Evolutionary conservation across 768 basidiomycete species (phyloP).

Genomic region (Boletus insuetus): DNA sequence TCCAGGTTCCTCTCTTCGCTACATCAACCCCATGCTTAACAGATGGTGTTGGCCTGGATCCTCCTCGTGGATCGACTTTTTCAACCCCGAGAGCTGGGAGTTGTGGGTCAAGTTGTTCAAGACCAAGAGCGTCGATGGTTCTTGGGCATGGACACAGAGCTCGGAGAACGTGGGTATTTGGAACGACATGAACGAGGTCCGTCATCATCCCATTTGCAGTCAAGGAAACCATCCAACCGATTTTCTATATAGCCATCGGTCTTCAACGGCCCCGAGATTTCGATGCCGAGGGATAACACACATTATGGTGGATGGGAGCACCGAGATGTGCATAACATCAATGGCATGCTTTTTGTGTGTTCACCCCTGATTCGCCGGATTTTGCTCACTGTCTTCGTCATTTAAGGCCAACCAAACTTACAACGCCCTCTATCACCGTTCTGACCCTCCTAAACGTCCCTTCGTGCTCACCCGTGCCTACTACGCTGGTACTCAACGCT

Average conservation of each 20-base stretch:
- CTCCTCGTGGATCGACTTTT: conserved; percentile 96
- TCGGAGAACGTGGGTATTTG: conserved; percentile 88
- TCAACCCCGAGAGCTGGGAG: conserved; percentile 85
- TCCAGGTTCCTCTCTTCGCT: not conserved
- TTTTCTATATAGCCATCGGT: conserved; percentile 71
- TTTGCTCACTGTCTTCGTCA: not conserved
- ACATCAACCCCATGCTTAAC: not conserved
- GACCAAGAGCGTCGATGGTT: conserved; percentile 45
- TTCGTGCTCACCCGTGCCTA: conserved; percentile 96
- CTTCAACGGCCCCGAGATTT: conserved; percentile 99
- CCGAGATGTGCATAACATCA: conserved; percentile 95
- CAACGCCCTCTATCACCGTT: conserved; percentile 74
- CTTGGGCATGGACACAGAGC: conserved; percentile 78
- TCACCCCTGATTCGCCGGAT: not conserved
- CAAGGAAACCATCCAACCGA: not conserved
- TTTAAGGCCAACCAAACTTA: conserved; percentile 78
- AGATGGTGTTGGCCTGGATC: conserved; percentile 97
- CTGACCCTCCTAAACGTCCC: conserved; percentile 74
- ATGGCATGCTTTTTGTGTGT: conserved; percentile 88
- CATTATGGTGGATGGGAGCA: conserved; percentile 98
- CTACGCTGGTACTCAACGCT: conserved; percentile 93
- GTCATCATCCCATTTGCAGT: conserved; percentile 6
- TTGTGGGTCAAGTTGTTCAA: conserved; percentile 92
- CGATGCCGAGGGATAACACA: conserved; percentile 70
- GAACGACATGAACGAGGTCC: conserved; percentile 99